These are phyloP conservation scores for Corrigiola litoralis DNA, from an alignment of 179 eudicot species.

Conservation along the genomic window DNA sequence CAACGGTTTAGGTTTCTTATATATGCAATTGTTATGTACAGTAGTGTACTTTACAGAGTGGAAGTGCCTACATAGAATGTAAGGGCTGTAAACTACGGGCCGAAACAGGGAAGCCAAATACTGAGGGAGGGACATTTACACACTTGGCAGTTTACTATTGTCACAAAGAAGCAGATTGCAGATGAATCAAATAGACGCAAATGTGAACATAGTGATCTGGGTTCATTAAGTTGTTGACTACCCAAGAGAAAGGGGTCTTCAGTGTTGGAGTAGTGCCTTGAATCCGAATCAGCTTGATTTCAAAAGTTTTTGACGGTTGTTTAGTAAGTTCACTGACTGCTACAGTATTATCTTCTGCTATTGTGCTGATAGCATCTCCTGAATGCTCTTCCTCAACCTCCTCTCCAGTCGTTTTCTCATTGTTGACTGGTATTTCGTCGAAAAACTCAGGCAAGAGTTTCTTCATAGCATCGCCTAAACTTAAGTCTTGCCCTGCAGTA, in stretches of 20 bases:
- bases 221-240: slow-evolving; percentile 84
- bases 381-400: slow-evolving; percentile 27
- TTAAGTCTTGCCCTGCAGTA: slow-evolving; percentile 62
- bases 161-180: slow-evolving; percentile 14
- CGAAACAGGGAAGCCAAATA: not conserved
- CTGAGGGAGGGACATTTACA: not conserved
- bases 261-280: slow-evolving; percentile 79
- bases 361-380: slow-evolving; percentile 33
- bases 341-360: slow-evolving; percentile 31
- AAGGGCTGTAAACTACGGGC: not conserved
- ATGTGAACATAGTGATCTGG: slow-evolving; percentile 88
- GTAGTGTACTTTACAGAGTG: slow-evolving; percentile 5
- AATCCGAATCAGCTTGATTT: slow-evolving; percentile 68
- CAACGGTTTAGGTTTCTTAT: not conserved
- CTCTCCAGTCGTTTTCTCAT: slow-evolving; percentile 16
- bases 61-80: not conserved
- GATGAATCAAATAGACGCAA: slow-evolving; percentile 56
- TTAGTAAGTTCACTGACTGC: slow-evolving; percentile 12
- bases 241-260: slow-evolving; percentile 84
- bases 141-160: not conserved
- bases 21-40: slow-evolving; percentile 13
- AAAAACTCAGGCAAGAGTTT: slow-evolving; percentile 66
- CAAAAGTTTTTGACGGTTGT: slow-evolving; percentile 25
- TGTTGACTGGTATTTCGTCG: slow-evolving; percentile 19
- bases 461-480: slow-evolving; percentile 71